These are phyloP conservation scores for Suhomyces tanzawaensis DNA, from an alignment of 805 yeast species.

Conservation along the genomic window DNA sequence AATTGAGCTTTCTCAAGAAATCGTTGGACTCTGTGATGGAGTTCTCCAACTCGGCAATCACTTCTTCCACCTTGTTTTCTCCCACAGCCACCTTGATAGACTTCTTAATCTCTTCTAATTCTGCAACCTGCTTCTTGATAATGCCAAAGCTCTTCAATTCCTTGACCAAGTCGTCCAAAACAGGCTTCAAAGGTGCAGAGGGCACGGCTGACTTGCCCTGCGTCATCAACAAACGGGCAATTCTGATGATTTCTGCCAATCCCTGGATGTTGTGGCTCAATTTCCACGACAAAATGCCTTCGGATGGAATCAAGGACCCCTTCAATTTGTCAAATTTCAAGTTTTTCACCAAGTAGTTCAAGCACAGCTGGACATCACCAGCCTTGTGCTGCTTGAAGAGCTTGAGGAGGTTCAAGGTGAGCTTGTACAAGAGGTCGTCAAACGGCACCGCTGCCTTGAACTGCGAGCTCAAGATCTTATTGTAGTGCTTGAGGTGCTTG, in stretches of 20 bases:
- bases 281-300: conserved; percentile 13
- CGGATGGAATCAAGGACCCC: conserved; percentile 11
- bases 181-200: conserved; percentile 10
- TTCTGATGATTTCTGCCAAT: conserved; percentile 9
- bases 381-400: conserved; percentile 19
- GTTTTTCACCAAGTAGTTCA: conserved; percentile 30
- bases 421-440: conserved; percentile 26
- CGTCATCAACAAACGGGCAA: not conserved
- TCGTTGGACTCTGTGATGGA: not conserved
- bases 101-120: conserved; percentile 1
- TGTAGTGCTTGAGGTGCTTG: conserved; percentile 22
- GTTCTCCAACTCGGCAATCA: not conserved
- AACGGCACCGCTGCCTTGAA: conserved; percentile 9
- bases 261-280: conserved; percentile 16
- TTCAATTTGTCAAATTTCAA: conserved; percentile 28
- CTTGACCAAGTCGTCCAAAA: conserved; percentile 11
- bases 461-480: conserved; percentile 18
- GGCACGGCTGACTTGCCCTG: conserved; percentile 5
- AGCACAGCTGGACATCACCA: conserved; percentile 20
- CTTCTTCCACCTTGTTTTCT: not conserved
- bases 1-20: no score
- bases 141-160: conserved; percentile 10
- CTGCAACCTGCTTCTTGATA: conserved; percentile 3
- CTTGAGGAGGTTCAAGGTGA: conserved; percentile 27
- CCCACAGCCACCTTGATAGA: not conserved